phyloP scores from a whole-genome alignment of 305 asterid species.

The Rubia peregrina region DNA sequence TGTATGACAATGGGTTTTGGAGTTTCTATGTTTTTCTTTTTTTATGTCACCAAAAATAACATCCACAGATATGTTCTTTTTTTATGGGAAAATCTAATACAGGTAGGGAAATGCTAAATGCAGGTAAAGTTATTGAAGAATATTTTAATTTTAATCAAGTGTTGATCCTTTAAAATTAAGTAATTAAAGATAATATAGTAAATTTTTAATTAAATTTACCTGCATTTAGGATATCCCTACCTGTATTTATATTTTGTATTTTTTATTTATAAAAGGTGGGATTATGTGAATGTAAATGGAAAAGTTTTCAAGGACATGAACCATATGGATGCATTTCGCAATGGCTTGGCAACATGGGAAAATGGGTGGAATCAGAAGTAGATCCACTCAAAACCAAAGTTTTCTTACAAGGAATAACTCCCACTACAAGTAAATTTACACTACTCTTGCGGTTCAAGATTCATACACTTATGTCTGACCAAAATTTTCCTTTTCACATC shows the following conservation, averaged over 20 bases:
- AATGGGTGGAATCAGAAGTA: slow-evolving; percentile 42
- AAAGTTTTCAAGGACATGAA: slow-evolving; percentile 48
- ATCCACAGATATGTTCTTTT: too few species aligned
- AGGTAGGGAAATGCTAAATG: too few species aligned
- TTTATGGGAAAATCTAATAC: too few species aligned
- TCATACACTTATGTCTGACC: background rate
- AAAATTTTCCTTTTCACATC: too few species aligned
- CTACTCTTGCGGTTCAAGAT: too few species aligned
- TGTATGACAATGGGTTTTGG: background rate
- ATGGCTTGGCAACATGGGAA: slow-evolving; percentile 52
- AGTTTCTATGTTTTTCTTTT: background rate
- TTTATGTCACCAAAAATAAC: background rate
- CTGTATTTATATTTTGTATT: too few species aligned
- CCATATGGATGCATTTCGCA: slow-evolving; percentile 44
- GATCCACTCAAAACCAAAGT: slow-evolving; percentile 37
- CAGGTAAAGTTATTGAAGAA: too few species aligned
- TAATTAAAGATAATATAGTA: too few species aligned
- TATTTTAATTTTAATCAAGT: too few species aligned
- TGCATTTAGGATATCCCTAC: too few species aligned
- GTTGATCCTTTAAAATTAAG: too few species aligned
- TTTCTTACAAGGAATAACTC: slow-evolving; percentile 50
- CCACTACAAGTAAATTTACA: slow-evolving; percentile 47
- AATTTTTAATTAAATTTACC: too few species aligned
- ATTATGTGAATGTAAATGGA: slow-evolving; percentile 34
- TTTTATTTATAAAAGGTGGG: slow-evolving; percentile 42